Conservation (phyloP, 2,329 filamentous ascomycete genomes). For the Alternaria conjuncta region DNA sequence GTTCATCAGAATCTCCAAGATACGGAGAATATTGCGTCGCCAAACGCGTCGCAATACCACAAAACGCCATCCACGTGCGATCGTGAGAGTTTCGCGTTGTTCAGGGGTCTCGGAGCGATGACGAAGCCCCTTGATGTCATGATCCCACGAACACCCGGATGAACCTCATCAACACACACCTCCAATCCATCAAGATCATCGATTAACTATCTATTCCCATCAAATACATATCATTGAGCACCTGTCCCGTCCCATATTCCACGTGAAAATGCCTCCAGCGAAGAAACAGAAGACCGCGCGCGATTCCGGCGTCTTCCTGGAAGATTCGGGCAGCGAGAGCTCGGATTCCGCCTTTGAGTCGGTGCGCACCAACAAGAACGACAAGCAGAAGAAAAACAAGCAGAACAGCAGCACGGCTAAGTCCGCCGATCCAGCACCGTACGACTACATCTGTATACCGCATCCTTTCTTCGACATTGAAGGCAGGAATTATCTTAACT, state of each 20-base stretch:
- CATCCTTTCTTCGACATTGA: constrained; percentile 22
- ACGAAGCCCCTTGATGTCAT: constrained; percentile 18
- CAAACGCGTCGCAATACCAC: neutral
- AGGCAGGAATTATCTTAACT: constrained; percentile 9
- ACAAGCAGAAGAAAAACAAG: neutral
- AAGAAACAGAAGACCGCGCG: constrained; percentile 16
- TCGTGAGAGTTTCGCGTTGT: constrained; percentile 14
- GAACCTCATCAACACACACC: neutral
- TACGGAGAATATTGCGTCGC: neutral
- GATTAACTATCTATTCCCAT: neutral
- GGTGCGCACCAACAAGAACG: neutral
- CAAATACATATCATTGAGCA: neutral
- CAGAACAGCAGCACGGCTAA: neutral
- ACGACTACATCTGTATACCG: constrained; percentile 23
- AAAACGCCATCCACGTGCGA: constrained; percentile 2
- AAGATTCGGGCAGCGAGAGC: constrained; percentile 8
- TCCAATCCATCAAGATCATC: neutral
- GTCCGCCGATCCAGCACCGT: neutral
- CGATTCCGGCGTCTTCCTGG: constrained; percentile 6
- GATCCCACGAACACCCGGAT: neutral
- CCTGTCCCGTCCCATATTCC: neutral
- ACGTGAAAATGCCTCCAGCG: constrained; percentile 13
- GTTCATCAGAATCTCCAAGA: neutral
- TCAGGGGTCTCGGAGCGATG: constrained; percentile 4
- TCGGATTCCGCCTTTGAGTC: constrained; percentile 9